Evolutionary conservation across 345 rosid species (phyloP), one percentile per base, ranked within the genome.

Genomic region (Durio zibethinus): DNA sequence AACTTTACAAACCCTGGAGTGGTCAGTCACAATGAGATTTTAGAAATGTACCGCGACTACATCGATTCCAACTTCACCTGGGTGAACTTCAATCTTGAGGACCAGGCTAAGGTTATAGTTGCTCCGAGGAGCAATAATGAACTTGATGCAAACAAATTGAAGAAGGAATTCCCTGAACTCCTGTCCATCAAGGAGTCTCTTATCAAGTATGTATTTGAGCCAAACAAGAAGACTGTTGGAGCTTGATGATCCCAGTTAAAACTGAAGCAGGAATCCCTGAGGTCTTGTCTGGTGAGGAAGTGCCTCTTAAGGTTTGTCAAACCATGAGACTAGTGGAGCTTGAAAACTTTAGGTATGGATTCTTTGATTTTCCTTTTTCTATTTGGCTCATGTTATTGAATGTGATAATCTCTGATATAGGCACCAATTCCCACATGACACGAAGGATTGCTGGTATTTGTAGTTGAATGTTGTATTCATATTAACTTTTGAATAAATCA

Each of bases 41-140:
- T 94, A 56, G 89, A 94, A 85, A 92, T 94, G 92, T 94, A 94
- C 79, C 78, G 77, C 53, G 90, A 88, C 16, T 90, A 89, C 84
- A 83, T 92, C 4, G 89, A 91, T 57, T 89, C 94, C 36, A 82
- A 73, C 59, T 91, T 94, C 83, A 77, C 94, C 0, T 94, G 97
- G 97, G 91, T 89, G 83, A 94, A 94, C 84, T 94, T 94, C 78
- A 94, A 82, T 16, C 86, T 94, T 27, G 96, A 94, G 79, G 98
- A 94, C 79, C 98, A 94, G 66, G 94, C 94, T 5, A 92, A 94
- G 82, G 98, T 92, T 35, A 94, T 94, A n/a, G 74, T 94, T 48
- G 98, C 97, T 52, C 97, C 97, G 0, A 85, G 98, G 86, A 92
- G 98, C 87, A 94, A 94, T 86, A 94, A 94, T 16, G 96, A 94